Evolutionary conservation across 2,329 filamentous ascomycete genomes (phyloP).

Genomic region (Epichloe aotearoae): DNA sequence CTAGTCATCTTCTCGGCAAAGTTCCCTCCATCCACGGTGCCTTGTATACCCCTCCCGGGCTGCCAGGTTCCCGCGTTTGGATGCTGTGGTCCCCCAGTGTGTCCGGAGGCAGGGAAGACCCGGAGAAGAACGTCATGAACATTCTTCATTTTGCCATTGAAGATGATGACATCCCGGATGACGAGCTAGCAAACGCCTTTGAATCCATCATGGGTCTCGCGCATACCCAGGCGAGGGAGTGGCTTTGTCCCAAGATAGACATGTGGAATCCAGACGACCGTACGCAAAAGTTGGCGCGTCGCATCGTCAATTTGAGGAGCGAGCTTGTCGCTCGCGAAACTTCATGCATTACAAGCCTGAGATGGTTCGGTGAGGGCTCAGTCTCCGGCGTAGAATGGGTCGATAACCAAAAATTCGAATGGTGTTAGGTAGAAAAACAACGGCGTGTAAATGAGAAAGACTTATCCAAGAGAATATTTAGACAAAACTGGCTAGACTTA

Average conservation of each 20-base stretch:
- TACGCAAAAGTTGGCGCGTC: constrained; percentile 33
- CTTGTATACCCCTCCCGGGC: constrained; percentile 37
- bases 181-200: constrained; percentile 39
- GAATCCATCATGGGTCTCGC: constrained; percentile 53
- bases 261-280: constrained; percentile 68
- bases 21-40: constrained; percentile 56
- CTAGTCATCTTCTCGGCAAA: constrained; percentile 43
- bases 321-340: constrained; percentile 42
- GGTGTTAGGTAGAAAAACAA: constrained; percentile 42
- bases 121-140: constrained; percentile 53
- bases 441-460: not conserved
- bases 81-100: constrained; percentile 59
- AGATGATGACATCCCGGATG: constrained; percentile 25
- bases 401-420: constrained; percentile 64
- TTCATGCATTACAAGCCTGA: constrained; percentile 57
- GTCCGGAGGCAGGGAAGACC: constrained; percentile 38
- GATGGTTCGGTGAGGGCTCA: constrained; percentile 50
- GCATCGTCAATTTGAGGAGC: constrained; percentile 32
- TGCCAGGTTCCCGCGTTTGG: constrained; percentile 49
- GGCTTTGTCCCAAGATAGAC: constrained; percentile 57
- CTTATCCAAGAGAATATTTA: not conserved
- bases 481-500: not conserved
- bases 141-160: constrained; percentile 59
- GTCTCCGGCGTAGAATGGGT: constrained; percentile 53
- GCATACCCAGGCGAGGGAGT: constrained; percentile 55